phyloP scores from a whole-genome alignment of 176 grass and related monocot genomes.

The Olyra latifolia region DNA sequence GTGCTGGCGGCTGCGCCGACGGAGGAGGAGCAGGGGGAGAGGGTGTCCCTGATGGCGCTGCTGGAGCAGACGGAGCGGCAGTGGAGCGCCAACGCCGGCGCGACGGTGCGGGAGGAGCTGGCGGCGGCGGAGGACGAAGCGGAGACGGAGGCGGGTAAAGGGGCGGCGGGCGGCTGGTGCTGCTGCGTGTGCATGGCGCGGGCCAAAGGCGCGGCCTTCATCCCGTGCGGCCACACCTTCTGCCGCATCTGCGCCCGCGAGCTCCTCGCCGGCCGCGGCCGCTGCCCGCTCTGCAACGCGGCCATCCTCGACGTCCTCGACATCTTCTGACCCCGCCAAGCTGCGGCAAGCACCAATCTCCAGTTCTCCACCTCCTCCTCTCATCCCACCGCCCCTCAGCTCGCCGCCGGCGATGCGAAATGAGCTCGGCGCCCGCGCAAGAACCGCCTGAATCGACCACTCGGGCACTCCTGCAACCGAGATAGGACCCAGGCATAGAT shows the following conservation, averaged over 20 bases:
- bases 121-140: neutral
- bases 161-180: constrained; percentile 4
- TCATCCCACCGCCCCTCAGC: neutral
- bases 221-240: constrained; percentile 93
- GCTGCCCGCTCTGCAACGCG: constrained; percentile 89
- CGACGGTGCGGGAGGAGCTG: neutral
- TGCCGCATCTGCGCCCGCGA: constrained; percentile 80
- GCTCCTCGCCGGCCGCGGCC: constrained; percentile 74
- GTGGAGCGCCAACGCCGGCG: constrained; percentile 35
- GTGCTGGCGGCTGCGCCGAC: neutral
- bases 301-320: constrained; percentile 85
- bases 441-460: neutral
- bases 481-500: constrained; percentile 37
- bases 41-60: constrained; percentile 84
- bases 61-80: constrained; percentile 89
- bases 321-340: constrained; percentile 61
- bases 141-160: neutral
- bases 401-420: neutral
- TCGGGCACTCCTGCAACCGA: neutral
- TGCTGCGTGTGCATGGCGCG: constrained; percentile 94
- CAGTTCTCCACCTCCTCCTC: too few species aligned
- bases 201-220: constrained; percentile 77
- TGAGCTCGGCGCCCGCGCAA: neutral
- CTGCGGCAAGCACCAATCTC: too few species aligned
- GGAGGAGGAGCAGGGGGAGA: constrained; percentile 43